Evolutionary conservation across 805 yeast genomes (phyloP).

Genomic region (Ogataea henricii): DNA sequence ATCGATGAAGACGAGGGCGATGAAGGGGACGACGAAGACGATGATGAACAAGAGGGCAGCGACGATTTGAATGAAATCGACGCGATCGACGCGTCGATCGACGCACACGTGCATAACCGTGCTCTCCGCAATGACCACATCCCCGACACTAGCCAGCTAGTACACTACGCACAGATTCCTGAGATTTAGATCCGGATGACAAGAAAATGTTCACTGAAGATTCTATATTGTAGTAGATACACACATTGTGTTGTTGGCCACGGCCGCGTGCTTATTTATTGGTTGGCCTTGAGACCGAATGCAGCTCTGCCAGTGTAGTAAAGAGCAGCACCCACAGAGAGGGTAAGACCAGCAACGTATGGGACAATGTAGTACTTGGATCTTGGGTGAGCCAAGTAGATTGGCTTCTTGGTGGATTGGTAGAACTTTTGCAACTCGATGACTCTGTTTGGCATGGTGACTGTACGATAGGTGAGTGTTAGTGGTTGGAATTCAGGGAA

Average conservation of each 20-base stretch:
- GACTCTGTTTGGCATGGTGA: constrained; percentile 39
- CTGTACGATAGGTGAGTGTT: constrained; percentile 3
- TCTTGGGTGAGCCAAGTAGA: constrained; percentile 60
- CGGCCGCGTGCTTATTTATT: constrained; percentile 17
- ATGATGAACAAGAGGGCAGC: constrained; percentile 2
- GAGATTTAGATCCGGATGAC: background rate
- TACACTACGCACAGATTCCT: constrained; percentile 2
- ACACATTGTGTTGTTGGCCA: background rate
- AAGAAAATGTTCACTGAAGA: background rate
- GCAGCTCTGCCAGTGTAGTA: constrained; percentile 73
- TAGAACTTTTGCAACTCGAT: constrained; percentile 60
- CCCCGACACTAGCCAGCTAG: background rate
- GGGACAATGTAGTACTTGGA: constrained; percentile 76
- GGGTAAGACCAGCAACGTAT: constrained; percentile 71
- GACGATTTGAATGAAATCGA: background rate
- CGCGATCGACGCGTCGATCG: constrained; percentile 4
- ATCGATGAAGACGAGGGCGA: background rate
- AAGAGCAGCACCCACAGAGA: constrained; percentile 65
- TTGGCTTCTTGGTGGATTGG: constrained; percentile 58
- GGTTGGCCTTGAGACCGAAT: constrained; percentile 60
- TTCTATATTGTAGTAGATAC: constrained; percentile 2
- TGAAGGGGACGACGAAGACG: background rate
- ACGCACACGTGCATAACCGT: constrained; percentile 3
- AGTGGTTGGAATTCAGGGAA: background rate
- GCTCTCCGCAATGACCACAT: background rate